Conservation (phyloP, 2,329 filamentous ascomycete species). For the Magnaporthiopsis incrustans region DNA sequence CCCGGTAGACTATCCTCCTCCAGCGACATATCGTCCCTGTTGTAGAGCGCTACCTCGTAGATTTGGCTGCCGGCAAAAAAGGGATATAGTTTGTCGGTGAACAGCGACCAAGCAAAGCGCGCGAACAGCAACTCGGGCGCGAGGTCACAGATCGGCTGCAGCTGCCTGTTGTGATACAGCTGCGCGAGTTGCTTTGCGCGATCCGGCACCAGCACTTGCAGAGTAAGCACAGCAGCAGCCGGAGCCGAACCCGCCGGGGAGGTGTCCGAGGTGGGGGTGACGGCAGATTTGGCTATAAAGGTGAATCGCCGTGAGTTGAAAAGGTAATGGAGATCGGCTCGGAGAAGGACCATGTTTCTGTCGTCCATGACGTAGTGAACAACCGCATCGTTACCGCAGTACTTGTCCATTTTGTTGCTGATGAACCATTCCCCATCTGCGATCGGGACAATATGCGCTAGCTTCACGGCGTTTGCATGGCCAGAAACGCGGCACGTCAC, state of each 20-base stretch:
- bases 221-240: no score
- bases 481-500: background rate
- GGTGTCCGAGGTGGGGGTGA: background rate
- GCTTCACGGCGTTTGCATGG: background rate
- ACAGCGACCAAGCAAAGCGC: slow-evolving; percentile 1
- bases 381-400: background rate
- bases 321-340: background rate
- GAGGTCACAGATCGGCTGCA: background rate
- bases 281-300: background rate
- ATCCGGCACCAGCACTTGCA: background rate
- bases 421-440: background rate
- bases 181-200: no score
- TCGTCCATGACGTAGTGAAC: background rate
- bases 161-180: background rate
- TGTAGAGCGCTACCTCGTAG: no score
- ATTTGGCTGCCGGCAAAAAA: background rate
- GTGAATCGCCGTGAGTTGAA: background rate
- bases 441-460: background rate
- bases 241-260: background rate
- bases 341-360: background rate
- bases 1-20: no score
- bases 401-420: background rate
- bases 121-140: background rate
- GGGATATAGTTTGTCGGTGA: background rate
- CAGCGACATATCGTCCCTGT: no score